phyloP scores from a whole-genome alignment of 148 eudicot genomes.

The Talinum fruticosum region DNA sequence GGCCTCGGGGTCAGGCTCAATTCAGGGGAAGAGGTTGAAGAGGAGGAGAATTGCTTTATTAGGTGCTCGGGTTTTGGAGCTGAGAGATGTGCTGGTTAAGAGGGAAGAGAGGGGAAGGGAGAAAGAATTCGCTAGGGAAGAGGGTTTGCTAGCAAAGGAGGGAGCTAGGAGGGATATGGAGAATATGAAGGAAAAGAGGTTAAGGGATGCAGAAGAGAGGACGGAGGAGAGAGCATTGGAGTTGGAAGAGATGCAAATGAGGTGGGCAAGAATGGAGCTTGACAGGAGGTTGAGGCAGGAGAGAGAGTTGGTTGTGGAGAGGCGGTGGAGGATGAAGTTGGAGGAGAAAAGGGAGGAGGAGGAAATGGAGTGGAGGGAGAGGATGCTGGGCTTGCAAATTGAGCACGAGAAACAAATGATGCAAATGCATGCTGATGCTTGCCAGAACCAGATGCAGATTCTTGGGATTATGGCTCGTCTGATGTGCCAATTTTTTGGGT shows the following conservation, averaged over 20 bases:
- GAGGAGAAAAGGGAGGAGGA: slow-evolving; percentile 92
- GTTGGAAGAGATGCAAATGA: slow-evolving; percentile 53
- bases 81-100: slow-evolving; percentile 53
- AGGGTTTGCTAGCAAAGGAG: slow-evolving; percentile 32
- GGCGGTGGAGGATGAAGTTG: slow-evolving; percentile 56
- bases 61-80: slow-evolving; percentile 54
- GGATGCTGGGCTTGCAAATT: slow-evolving; percentile 59
- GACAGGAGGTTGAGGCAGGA: slow-evolving; percentile 47
- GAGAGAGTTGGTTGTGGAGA: slow-evolving; percentile 54
- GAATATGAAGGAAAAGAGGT: slow-evolving; percentile 31
- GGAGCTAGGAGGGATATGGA: slow-evolving; percentile 36
- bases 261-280: slow-evolving; percentile 50
- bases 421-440: slow-evolving; percentile 83
- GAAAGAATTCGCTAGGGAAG: slow-evolving; percentile 57
- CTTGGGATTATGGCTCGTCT: slow-evolving; percentile 68
- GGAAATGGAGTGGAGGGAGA: slow-evolving; percentile 85
- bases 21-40: slow-evolving; percentile 33
- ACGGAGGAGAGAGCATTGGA: slow-evolving; percentile 42
- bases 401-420: slow-evolving; percentile 94
- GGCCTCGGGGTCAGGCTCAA: slow-evolving; percentile 18
- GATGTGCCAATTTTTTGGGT: slow-evolving; percentile 69
- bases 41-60: slow-evolving; percentile 45
- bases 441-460: slow-evolving; percentile 81
- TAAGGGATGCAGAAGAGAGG: slow-evolving; percentile 36
- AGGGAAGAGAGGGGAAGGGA: slow-evolving; percentile 66